Conservation (phyloP, 2,329 filamentous ascomycete species). For the Calonectria crousiana region DNA sequence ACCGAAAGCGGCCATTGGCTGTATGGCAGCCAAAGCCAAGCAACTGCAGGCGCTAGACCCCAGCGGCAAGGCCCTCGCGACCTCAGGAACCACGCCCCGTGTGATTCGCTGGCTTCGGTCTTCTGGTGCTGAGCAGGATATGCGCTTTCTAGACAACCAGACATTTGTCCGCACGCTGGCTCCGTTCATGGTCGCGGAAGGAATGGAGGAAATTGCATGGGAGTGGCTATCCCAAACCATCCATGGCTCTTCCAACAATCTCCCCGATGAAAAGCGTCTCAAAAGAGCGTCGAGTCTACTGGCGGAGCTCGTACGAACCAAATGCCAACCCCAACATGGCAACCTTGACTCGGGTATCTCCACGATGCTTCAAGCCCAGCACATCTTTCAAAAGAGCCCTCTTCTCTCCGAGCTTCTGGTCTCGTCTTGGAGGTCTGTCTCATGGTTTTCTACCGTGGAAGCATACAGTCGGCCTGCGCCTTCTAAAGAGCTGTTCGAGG, state of each 20-base stretch:
- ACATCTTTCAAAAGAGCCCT: constrained; percentile 53
- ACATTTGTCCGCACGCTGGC: constrained; percentile 56
- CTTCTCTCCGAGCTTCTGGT: constrained; percentile 53
- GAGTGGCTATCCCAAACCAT: constrained; percentile 62
- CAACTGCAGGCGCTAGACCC: constrained; percentile 52
- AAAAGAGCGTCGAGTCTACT: constrained; percentile 50
- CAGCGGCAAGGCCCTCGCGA: constrained; percentile 47
- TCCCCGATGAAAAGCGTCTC: constrained; percentile 38
- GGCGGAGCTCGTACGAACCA: constrained; percentile 57
- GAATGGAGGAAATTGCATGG: constrained; percentile 64
- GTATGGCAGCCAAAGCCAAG: constrained; percentile 61
- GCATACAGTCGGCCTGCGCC: constrained; percentile 59
- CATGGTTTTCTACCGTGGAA: constrained; percentile 65
- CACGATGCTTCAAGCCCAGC: constrained; percentile 60
- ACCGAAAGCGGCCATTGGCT: constrained; percentile 64
- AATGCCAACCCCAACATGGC: constrained; percentile 53
- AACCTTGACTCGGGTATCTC: constrained; percentile 64
- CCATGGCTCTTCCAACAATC: constrained; percentile 37
- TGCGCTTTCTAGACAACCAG: constrained; percentile 59
- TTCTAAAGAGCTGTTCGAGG: constrained; percentile 63
- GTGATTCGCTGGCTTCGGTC: constrained; percentile 67
- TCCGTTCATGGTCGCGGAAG: constrained; percentile 66
- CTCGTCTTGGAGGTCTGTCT: constrained; percentile 60
- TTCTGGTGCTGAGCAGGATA: constrained; percentile 59
- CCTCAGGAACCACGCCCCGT: constrained; percentile 59